Conservation (phyloP, 2,329 filamentous ascomycete genomes). For the Tolypocladium cylindrosporum region DNA sequence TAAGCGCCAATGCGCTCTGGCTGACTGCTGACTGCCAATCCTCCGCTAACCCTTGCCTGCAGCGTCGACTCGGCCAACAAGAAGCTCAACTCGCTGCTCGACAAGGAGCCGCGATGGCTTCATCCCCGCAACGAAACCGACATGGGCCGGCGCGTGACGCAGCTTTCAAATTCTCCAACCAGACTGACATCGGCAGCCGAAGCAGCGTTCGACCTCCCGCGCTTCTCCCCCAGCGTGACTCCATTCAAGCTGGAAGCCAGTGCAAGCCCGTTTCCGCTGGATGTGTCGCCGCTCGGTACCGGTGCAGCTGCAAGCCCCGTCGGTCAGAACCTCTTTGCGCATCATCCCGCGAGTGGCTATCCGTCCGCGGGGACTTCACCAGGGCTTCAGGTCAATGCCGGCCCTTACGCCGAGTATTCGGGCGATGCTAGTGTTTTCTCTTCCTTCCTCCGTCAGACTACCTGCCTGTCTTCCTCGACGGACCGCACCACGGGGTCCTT, state of each 20-base stretch:
- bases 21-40: background rate
- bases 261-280: constrained; percentile 2
- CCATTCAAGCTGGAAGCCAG: constrained; percentile 1
- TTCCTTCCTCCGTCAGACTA: constrained; percentile 21
- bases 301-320: background rate
- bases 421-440: constrained; percentile 8
- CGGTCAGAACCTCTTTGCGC: background rate
- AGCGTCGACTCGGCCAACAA: constrained; percentile 44
- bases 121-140: constrained; percentile 40
- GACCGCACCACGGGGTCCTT: constrained; percentile 26
- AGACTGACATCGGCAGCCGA: constrained; percentile 9
- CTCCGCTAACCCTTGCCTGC: background rate
- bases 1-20: constrained; percentile 17
- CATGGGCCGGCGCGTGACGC: constrained; percentile 39
- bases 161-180: constrained; percentile 29
- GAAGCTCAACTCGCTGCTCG: constrained; percentile 44
- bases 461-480: constrained; percentile 27
- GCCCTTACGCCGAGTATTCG: background rate
- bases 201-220: background rate
- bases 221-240: constrained; percentile 4
- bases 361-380: background rate
- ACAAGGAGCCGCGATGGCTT: constrained; percentile 49
- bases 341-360: background rate
- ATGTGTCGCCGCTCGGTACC: background rate
- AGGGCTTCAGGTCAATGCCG: background rate